These are phyloP conservation scores for Chenopodium berlandieri DNA, from an alignment of 148 eudicot species.

Conservation along the genomic window DNA sequence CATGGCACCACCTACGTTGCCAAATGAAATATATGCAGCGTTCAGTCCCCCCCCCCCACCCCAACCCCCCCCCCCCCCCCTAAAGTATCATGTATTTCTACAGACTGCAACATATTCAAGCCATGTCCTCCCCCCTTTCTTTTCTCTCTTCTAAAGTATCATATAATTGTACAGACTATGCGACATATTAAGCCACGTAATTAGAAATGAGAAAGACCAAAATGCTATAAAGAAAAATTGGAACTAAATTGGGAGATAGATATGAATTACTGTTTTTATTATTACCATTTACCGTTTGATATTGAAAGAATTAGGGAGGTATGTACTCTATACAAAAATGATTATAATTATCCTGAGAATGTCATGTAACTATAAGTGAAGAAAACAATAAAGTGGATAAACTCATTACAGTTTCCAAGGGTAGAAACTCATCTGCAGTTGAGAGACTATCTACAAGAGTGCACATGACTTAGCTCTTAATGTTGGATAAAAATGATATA, in stretches of 20 bases:
- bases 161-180: not conserved
- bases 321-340: conserved; percentile 43
- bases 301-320: conserved; percentile 27
- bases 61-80: too few relatives aligned
- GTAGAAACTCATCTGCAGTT: conserved; percentile 95
- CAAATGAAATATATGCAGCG: not conserved
- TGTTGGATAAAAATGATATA: conserved; percentile 12
- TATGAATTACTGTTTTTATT: conserved; percentile 13
- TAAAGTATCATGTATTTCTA: too few relatives aligned
- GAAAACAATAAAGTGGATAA: conserved; percentile 10
- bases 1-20: not conserved
- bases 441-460: conserved; percentile 67
- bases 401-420: conserved; percentile 68
- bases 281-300: conserved; percentile 2
- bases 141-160: not conserved
- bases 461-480: conserved; percentile 40
- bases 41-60: not conserved
- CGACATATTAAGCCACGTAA: not conserved
- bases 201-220: not conserved
- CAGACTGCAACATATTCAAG: too few relatives aligned
- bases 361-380: conserved; percentile 27
- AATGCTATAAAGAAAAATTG: not conserved
- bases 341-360: conserved; percentile 22
- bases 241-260: conserved; percentile 1
- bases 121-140: too few relatives aligned